phyloP scores from a whole-genome alignment of 2,329 filamentous ascomycete species.

The Pseudogymnoascus sp. region DNA sequence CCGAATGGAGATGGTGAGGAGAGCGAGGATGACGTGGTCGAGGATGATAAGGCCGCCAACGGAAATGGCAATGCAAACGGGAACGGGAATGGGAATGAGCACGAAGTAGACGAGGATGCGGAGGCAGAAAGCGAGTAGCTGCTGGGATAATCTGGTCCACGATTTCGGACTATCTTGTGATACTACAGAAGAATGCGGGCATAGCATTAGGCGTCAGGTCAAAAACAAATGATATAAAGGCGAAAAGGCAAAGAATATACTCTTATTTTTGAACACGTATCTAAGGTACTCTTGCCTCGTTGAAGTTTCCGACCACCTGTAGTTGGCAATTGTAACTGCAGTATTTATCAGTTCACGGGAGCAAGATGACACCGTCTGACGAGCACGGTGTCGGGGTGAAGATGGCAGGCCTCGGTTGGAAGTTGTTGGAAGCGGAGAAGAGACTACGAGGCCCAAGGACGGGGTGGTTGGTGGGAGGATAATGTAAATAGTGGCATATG shows the following conservation, averaged over 20 bases:
- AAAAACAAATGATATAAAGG: not conserved
- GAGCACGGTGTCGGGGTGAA: not conserved
- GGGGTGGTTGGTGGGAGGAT: not conserved
- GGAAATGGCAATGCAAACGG: not conserved
- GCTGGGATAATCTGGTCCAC: not conserved
- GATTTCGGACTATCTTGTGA: not conserved
- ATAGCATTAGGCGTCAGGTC: conserved; percentile 3
- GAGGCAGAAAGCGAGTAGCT: conserved; percentile 14
- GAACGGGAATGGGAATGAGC: conserved; percentile 1
- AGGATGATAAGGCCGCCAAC: not conserved
- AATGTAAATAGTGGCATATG: too few species aligned
- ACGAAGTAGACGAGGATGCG: conserved; percentile 16
- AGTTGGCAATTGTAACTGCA: too few species aligned
- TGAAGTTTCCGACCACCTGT: too few species aligned
- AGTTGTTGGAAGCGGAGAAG: not conserved
- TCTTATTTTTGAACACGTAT: not conserved
- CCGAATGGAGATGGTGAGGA: conserved; percentile 24
- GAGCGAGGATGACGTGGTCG: conserved; percentile 20
- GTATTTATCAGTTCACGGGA: not conserved
- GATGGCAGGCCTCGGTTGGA: not conserved
- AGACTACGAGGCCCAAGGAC: not conserved
- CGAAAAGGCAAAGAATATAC: not conserved
- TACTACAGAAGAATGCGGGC: not conserved
- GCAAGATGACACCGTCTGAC: not conserved
- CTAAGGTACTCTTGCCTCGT: not conserved